A percentile compares a stretch with the other conserved stretches of the same genome.
These are phyloP conservation scores for Fagopyrum tataricum DNA, from an alignment of 148 eudicot genomes.

Conservation along the genomic window DNA sequence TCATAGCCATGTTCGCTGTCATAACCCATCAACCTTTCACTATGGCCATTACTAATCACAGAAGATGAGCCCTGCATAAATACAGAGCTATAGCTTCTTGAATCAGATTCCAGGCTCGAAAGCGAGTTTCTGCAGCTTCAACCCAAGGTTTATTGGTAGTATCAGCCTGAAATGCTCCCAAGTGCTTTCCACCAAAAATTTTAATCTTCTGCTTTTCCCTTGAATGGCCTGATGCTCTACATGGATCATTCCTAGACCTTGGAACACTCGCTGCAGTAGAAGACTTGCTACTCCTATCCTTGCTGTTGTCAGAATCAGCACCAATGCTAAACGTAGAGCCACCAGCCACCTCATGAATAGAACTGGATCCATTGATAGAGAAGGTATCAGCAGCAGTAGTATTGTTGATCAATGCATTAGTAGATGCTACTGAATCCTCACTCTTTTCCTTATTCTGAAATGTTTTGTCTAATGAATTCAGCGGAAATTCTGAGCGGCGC, in stretches of 20 bases:
- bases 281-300: conserved; percentile 74
- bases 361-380: conserved; percentile 18
- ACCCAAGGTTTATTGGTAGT: conserved; percentile 54
- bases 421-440: conserved; percentile 55
- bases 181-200: conserved; percentile 28
- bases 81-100: conserved; percentile 58
- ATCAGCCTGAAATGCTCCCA: conserved; percentile 22
- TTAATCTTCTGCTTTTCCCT: conserved; percentile 30
- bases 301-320: conserved; percentile 53
- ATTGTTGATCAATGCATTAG: conserved; percentile 38
- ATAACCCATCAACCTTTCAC: conserved; percentile 24
- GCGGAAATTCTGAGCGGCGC: conserved; percentile 23
- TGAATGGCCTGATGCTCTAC: conserved; percentile 18
- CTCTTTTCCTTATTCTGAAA: conserved; percentile 26
- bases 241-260: conserved; percentile 25
- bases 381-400: conserved; percentile 24
- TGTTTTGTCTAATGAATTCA: conserved; percentile 22
- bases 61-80: conserved; percentile 44
- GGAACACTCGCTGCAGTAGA: conserved; percentile 70
- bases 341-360: conserved; percentile 18
- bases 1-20: conserved; percentile 28
- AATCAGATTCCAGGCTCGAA: conserved; percentile 87
- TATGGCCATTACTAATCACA: conserved; percentile 28
- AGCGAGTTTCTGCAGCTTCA: conserved; percentile 50
- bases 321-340: conserved; percentile 36